phyloP scores from a whole-genome alignment of 1,139 yeast species.

The Debaryomyces sp. region DNA sequence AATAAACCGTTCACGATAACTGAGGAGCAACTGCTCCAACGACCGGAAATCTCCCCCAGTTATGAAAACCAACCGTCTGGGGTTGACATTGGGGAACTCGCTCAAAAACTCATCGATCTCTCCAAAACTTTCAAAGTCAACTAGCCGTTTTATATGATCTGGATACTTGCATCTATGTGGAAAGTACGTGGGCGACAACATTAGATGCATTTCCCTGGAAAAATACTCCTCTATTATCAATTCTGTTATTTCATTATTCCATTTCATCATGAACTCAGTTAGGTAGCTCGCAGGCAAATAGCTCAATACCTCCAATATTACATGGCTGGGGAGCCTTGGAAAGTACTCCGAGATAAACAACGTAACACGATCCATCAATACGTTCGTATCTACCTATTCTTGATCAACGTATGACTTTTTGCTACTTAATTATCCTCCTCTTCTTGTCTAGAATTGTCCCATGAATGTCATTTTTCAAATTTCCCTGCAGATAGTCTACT shows the following conservation, averaged over 20 bases:
- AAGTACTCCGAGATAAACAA: constrained; percentile 17
- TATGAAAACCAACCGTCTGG: constrained; percentile 28
- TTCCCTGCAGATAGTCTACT: background rate
- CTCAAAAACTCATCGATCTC: constrained; percentile 36
- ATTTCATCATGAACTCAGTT: constrained; percentile 27
- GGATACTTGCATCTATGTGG: constrained; percentile 28
- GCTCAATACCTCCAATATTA: constrained; percentile 25
- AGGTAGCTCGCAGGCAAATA: constrained; percentile 29
- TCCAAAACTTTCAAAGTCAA: constrained; percentile 31
- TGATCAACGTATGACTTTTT: background rate
- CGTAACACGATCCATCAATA: background rate
- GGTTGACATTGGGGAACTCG: constrained; percentile 30
- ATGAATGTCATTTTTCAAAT: background rate
- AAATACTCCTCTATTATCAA: constrained; percentile 31
- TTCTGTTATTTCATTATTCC: constrained; percentile 21
- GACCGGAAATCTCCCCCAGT: constrained; percentile 38
- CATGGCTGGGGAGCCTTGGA: constrained; percentile 32
- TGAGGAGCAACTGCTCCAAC: constrained; percentile 25
- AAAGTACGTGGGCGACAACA: constrained; percentile 33
- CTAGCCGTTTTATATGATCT: constrained; percentile 18
- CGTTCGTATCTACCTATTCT: background rate
- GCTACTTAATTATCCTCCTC: background rate
- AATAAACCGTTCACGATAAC: constrained; percentile 21
- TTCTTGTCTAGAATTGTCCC: background rate
- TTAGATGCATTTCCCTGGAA: constrained; percentile 35